Evolutionary conservation across 306 rosid genomes (phyloP), one percentile per base, ranked within the genome.

Genomic region (Vicia sativa): DNA sequence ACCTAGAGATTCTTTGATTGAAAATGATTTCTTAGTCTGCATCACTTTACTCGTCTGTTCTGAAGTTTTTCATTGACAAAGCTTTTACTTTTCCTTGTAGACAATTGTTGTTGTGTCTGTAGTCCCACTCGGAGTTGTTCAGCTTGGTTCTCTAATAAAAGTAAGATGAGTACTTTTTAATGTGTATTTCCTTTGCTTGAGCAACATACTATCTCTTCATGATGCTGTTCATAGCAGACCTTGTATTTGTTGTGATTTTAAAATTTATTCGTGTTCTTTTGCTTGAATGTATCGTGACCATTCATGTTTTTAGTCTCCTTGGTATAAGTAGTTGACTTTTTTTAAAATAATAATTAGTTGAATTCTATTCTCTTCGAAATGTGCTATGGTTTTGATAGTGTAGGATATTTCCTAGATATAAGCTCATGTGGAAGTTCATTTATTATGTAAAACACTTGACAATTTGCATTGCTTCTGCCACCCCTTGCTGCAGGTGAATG

Each of bases 91-190:
- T 81, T 52, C 73, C 68, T 29, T 83, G 79, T 59, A 95, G 97
- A 95, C 99, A 48, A 80, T 95, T 68, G 89, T 78, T 46, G 86
- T 88, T 61, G 84, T 82, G 66, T 82, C 97, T 63, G 92, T 93
- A 60, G 84, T 68, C 71, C 95, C 99, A 6, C 95, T 82, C 62
- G 97, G 99, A 34, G 91, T 95, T 84, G 80, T 95, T 74, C 99
- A 90, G 79, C 96, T 95, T 68, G 99, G 99, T 13, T 90, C 97
- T 62, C 76, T 82, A 52, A 83, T 84, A 77, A 91, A 87, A 71
- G 99, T 95, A 81, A 38, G 89, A 71, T 37, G 67, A 66, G 83
- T 74, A 65, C 58, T 34, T 60, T 45, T 52, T 42, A 11, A 55
- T 11, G 46, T 21, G 61, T 35, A 46, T 42, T 50, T 78, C 56